Evolutionary conservation across 176 grass and related monocot species (phyloP).

Genomic region (Calamus simplicifolius): DNA sequence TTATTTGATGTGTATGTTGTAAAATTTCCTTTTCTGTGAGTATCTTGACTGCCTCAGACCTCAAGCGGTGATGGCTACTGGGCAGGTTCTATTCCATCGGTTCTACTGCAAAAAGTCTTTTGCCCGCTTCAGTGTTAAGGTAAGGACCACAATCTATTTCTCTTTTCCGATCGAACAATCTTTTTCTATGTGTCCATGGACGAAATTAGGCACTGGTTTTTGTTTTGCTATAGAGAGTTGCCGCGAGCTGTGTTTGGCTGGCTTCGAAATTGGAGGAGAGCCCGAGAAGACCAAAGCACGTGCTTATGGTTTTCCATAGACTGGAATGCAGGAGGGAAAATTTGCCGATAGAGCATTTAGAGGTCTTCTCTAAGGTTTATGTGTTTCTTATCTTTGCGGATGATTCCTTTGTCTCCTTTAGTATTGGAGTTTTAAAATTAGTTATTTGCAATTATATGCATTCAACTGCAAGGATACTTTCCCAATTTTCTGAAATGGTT

Average conservation of each 20-base stretch:
- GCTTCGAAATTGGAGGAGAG: no score
- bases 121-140: slow-evolving; percentile 81
- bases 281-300: no score
- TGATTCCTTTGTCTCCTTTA: not conserved
- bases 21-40: not conserved
- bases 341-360: no score
- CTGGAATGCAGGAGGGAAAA: no score
- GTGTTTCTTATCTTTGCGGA: no score
- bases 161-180: not conserved
- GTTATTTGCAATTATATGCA: no score
- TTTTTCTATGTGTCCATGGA: no score
- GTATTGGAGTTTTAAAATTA: no score
- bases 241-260: no score
- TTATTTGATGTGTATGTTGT: not conserved
- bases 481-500: slow-evolving; percentile 22
- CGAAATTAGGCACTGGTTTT: not conserved
- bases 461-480: not conserved
- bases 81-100: slow-evolving; percentile 79
- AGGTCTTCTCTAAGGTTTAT: not conserved
- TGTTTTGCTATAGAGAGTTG: no score
- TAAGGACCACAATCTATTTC: slow-evolving; percentile 14
- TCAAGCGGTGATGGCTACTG: slow-evolving; percentile 94
- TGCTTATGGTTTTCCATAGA: no score
- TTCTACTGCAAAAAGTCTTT: slow-evolving; percentile 99
- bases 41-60: slow-evolving; percentile 53